phyloP scores from a whole-genome alignment of 805 yeast genomes.

The Schwanniomyces yamadae region DNA sequence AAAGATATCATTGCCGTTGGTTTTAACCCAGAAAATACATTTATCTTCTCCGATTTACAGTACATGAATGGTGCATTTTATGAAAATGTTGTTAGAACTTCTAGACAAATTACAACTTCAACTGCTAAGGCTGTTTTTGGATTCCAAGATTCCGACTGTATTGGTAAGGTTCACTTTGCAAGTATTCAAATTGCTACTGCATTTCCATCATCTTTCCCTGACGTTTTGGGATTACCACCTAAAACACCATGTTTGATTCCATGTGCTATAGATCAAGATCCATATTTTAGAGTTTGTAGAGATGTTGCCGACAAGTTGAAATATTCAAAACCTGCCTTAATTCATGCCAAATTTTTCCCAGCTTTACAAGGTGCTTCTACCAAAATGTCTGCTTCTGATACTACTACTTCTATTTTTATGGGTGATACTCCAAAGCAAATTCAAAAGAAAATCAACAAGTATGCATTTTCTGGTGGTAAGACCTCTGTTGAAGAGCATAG shows the following conservation, averaged over 20 bases:
- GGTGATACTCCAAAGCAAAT: constrained; percentile 91
- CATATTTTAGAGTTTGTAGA: constrained; percentile 94
- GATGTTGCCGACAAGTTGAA: constrained; percentile 94
- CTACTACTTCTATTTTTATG: constrained; percentile 89
- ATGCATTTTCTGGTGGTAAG: constrained; percentile 95
- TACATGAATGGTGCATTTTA: constrained; percentile 94
- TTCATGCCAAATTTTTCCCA: constrained; percentile 96
- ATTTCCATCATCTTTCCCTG: constrained; percentile 95
- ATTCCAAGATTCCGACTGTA: constrained; percentile 89
- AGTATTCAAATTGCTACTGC: constrained; percentile 95
- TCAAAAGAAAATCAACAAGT: constrained; percentile 90
- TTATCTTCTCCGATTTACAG: constrained; percentile 87
- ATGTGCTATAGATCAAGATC: constrained; percentile 99
- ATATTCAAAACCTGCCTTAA: constrained; percentile 84
- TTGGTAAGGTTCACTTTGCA: constrained; percentile 93
- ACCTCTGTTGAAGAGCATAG: constrained; percentile 88
- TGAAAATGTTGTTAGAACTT: constrained; percentile 88
- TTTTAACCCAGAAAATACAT: constrained; percentile 91
- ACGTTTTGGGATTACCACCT: constrained; percentile 76
- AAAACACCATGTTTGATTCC: constrained; percentile 97
- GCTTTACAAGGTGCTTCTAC: constrained; percentile 96
- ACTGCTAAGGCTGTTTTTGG: constrained; percentile 98
- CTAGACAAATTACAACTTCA: constrained; percentile 94
- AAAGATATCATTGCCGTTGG: constrained; percentile 94
- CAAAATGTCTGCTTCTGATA: constrained; percentile 95